Evolutionary conservation across 2,329 filamentous ascomycete genomes (phyloP), one percentile per base, ranked within the genome.

Genomic region (Periconia sp.): DNA sequence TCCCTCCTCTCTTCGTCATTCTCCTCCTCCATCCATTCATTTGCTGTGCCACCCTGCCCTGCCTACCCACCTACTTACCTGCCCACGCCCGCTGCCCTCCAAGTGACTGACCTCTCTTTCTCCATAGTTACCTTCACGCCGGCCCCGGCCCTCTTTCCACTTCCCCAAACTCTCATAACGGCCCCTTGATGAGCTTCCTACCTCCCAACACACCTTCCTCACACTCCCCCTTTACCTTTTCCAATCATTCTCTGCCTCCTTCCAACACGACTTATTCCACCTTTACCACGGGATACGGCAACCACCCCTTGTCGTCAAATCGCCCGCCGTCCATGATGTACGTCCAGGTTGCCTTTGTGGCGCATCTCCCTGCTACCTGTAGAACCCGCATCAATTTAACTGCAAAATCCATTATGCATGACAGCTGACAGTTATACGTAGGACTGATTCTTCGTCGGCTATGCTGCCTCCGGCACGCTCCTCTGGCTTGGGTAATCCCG

Each of bases 51-150:
- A 74, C 70, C 66, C 62, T 64, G 58, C 55, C 46, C 60, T 67
- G 55, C 67, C 71, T 74, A 65, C n/a, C n/a, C n/a, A n/a, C n/a
- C 23, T 27, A 27, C 23, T n/a, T n/a, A n/a, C 23, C 23, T 27
- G 8, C 23, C 23, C 23, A 5, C 23, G 8, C 23, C 8, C 3
- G 5, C 8, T 27, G 23, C 23, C 8, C 23, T 27, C 5, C 8
- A 73, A 3, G 41, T 15, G 6, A 42, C 43, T 45, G 19, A 45
- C 66, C 65, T 50, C 52, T 52, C 63, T 50, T 52, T 52, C 63
- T 59, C 62, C 64, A 68, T 72, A 84, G 81, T 68, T 84, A 81
- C 69, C 76, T 82, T 55, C 82, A 85, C 72, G 82, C 82, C 56
- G 81, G 79, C 52, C 80, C 78, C 52, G 82, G 81, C 65, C 83